Conservation (phyloP, 768 basidiomycete species). For the Leccinellum luteum region DNA sequence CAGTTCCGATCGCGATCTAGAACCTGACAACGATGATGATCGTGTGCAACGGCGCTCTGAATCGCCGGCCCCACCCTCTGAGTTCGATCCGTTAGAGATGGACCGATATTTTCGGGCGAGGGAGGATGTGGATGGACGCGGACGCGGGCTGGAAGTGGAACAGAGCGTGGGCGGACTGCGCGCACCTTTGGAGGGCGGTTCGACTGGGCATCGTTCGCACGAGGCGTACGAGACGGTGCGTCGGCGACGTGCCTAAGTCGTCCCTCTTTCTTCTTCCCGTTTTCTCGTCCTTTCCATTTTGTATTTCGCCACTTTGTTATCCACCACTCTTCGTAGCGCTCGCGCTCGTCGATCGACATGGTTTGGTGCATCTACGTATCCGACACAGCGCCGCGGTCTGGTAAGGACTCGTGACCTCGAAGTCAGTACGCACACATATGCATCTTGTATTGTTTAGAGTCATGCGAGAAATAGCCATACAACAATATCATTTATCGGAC, state of each 20-base stretch:
- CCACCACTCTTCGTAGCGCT: neutral
- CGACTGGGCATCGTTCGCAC: neutral
- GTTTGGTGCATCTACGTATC: neutral
- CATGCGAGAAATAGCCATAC: too few species aligned
- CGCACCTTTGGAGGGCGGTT: neutral
- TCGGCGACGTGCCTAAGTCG: neutral
- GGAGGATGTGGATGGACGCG: neutral
- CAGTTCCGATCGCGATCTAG: neutral
- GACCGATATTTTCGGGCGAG: constrained; percentile 64
- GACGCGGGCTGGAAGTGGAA: neutral
- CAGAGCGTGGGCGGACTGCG: neutral
- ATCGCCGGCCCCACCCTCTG: constrained; percentile 41
- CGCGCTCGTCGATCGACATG: neutral
- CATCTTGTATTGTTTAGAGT: neutral
- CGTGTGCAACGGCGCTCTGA: constrained; percentile 20
- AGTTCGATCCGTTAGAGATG: constrained; percentile 70
- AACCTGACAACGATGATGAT: constrained; percentile 2
- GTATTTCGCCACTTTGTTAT: neutral
- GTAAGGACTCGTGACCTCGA: neutral
- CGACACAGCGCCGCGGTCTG: neutral
- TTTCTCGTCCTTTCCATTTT: neutral
- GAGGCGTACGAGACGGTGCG: neutral
- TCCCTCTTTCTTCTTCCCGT: neutral
- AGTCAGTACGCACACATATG: neutral
- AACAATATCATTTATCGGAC: too few species aligned